Base-by-base conservation (phyloP, 441 rosid genomes). In the Codiaeum variegatum region DNA sequence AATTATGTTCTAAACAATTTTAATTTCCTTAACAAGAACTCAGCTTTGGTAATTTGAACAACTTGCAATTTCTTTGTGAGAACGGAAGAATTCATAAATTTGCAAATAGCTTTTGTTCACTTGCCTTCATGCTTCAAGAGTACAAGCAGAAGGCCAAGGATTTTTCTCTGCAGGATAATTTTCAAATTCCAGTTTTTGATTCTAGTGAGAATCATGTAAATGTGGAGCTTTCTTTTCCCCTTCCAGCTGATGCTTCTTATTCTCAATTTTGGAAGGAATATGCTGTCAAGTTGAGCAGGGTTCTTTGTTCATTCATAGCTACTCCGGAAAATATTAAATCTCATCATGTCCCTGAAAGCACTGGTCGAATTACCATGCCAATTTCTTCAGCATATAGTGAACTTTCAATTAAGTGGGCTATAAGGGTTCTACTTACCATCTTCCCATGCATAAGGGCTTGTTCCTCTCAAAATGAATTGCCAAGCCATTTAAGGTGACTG, bases 101-200 rank as follows among this genome's bases (percentile, higher is more conserved):
- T 79, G 92, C 96, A 46, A 91, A 91, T 77, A 87, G 96, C 86
- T 91, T 86, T 75, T 91, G 96, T 78, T 87, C 94, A 31, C 89
- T 83, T 79, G 87, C 87, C 73, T 89, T 89, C 76, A 66, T 86
- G 86, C 78, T 91, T 74, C 88, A 85, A 80, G 94, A 89, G 73
- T 80, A 76, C 78, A 73, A 78, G 80, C 85, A 72, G 79, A 83
- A 78, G 64, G 74, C 38, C 52, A 84, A 75, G 77, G 82, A 76
- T 73, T 74, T 72, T 59, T 62, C 80, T 58, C 23, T 38, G 13
- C 82, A 67, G 66, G 75, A 81, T 38, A 81, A 81, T 77, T 51
- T 60, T 74, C 81, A 76, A 54, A 61, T 76, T 70, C 78, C 80
- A 58, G 40, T 63, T 73, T 61, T 34, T 71, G 71, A 79, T 68